These are phyloP conservation scores for Rosa chinensis DNA, from an alignment of 306 rosid genomes.

Conservation along the genomic window DNA sequence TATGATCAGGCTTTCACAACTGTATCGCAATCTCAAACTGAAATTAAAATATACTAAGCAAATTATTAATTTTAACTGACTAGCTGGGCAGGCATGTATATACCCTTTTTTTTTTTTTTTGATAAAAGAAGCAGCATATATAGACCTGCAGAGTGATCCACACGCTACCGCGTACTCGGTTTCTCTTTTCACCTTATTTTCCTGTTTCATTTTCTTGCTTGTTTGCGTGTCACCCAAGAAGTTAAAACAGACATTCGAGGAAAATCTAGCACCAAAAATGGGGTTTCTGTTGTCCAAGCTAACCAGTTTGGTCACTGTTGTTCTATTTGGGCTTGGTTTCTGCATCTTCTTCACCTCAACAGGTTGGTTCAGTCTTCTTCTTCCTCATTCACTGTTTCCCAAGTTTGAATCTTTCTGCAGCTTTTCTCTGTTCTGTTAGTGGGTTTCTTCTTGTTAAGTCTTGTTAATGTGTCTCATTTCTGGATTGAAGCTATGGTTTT, in stretches of 20 bases:
- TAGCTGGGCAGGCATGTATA: not conserved
- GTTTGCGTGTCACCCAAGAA: not conserved
- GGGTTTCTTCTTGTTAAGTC: not conserved
- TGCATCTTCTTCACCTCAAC: conserved; percentile 43
- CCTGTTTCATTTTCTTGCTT: not conserved
- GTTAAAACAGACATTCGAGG: conserved; percentile 16
- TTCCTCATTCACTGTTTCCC: not conserved
- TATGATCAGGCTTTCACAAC: conserved; percentile 4
- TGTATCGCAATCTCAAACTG: not conserved
- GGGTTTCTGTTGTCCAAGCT: conserved; percentile 22
- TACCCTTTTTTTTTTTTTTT: not conserved
- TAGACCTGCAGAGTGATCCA: not conserved
- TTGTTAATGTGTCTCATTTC: conserved; percentile 1
- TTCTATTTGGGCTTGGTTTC: conserved; percentile 33
- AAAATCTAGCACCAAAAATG: conserved; percentile 17
- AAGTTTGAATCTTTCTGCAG: conserved; percentile 8
- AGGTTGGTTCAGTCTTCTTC: conserved; percentile 37
- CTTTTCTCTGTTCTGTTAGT: conserved; percentile 16
- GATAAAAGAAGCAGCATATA: not conserved
- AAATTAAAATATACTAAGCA: not conserved
- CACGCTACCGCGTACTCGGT: not conserved
- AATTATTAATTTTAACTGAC: not conserved
- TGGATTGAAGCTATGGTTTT: not conserved
- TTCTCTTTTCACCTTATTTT: not conserved
- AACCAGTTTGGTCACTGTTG: conserved; percentile 27